These are phyloP conservation scores for Musa troglodytarum DNA, from an alignment of 176 grass and related monocot genomes.

Conservation along the genomic window DNA sequence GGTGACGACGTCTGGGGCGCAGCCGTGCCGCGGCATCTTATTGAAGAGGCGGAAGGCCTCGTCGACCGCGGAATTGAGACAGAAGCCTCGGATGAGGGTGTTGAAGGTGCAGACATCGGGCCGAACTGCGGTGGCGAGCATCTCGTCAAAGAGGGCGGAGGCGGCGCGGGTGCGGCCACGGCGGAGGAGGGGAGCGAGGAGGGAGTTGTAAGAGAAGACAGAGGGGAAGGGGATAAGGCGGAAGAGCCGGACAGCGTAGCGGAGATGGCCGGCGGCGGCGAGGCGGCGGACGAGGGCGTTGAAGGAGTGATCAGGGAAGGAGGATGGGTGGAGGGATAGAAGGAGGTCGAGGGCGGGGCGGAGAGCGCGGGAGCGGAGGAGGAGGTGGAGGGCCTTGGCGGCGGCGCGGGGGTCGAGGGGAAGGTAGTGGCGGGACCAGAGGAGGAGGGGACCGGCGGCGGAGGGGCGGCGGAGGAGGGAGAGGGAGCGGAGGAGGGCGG, in stretches of 20 bases:
- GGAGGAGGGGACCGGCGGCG: constrained; percentile 35
- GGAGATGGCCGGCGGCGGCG: constrained; percentile 52
- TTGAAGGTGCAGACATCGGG: constrained; percentile 68
- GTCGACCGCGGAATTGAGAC: constrained; percentile 34
- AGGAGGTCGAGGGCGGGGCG: constrained; percentile 33
- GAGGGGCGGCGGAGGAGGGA: constrained; percentile 1
- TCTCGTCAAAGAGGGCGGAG: constrained; percentile 39
- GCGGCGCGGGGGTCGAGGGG: constrained; percentile 2
- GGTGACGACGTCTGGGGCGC: constrained; percentile 51
- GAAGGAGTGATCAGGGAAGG: constrained; percentile 60
- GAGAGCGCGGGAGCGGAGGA: constrained; percentile 45
- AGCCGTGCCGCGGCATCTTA: constrained; percentile 39
- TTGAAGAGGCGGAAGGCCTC: constrained; percentile 42
- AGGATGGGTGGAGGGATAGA: constrained; percentile 31
- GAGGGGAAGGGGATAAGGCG: constrained; percentile 46
- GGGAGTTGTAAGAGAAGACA: constrained; percentile 70
- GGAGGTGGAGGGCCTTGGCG: constrained; percentile 25
- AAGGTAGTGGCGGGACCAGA: constrained; percentile 19
- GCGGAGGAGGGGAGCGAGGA: constrained; percentile 48
- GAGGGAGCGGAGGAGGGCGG: constrained; percentile 5
- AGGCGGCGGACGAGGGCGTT: constrained; percentile 85
- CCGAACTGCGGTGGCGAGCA: constrained; percentile 37
- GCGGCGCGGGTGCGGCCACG: constrained; percentile 45
- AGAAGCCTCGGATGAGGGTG: constrained; percentile 67
- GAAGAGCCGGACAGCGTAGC: constrained; percentile 50